phyloP scores from a whole-genome alignment of 768 basidiomycete species.

The Kwoniella mangroviensis region DNA sequence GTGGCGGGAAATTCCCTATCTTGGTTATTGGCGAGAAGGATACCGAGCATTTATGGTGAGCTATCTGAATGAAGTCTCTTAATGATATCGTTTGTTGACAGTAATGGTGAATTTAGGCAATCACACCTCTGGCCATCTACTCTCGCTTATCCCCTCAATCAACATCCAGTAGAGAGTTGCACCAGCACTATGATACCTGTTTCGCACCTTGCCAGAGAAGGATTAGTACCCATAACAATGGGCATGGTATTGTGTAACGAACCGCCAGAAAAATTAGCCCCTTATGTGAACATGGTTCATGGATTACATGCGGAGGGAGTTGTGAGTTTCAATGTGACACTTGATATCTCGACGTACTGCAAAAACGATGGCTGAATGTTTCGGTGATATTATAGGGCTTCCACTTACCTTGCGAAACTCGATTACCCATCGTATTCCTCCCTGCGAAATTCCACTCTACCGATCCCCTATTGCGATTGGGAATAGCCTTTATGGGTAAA shows the following conservation, averaged over 20 bases:
- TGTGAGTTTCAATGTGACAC: too few species aligned
- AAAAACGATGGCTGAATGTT: too few species aligned
- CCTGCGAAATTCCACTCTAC: constrained; percentile 51
- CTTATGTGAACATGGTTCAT: constrained; percentile 48
- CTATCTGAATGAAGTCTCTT: neutral
- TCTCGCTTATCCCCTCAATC: constrained; percentile 37
- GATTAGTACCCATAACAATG: constrained; percentile 46
- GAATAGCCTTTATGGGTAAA: constrained; percentile 51
- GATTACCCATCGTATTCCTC: constrained; percentile 50
- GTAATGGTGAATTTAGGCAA: constrained; percentile 43
- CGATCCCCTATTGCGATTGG: constrained; percentile 45
- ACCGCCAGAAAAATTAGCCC: constrained; percentile 28
- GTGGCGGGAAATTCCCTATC: constrained; percentile 44
- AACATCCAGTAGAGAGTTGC: constrained; percentile 20
- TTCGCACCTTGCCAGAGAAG: constrained; percentile 47
- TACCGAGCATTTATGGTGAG: constrained; percentile 50
- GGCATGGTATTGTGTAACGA: constrained; percentile 54
- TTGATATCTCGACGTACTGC: too few species aligned
- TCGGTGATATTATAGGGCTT: constrained; percentile 35
- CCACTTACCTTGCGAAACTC: constrained; percentile 35
- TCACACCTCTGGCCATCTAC: constrained; percentile 41
- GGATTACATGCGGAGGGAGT: constrained; percentile 49
- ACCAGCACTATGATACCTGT: constrained; percentile 49
- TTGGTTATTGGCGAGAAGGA: constrained; percentile 46
- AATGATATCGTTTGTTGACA: too few species aligned